A percentile compares a stretch with the other conserved stretches of the same genome.
phyloP scores from a whole-genome alignment of 2,329 filamentous ascomycete species.

The Talaromyces amestolkiae region DNA sequence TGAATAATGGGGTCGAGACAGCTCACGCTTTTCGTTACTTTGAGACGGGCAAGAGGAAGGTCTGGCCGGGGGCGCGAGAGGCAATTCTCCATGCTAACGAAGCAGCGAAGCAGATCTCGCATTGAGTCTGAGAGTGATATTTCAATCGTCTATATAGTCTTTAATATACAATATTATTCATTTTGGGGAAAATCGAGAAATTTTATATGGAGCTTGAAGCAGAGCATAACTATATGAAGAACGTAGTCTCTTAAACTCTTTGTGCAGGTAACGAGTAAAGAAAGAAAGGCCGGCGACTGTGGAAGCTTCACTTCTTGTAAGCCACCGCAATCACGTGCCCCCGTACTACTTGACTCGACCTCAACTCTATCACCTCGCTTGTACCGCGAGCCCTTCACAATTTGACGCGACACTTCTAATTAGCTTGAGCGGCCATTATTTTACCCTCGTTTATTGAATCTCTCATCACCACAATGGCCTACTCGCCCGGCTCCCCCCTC shows the following conservation, averaged over 20 bases:
- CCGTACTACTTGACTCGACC: conserved; percentile 10
- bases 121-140: neutral
- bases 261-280: neutral
- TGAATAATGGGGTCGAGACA: conserved; percentile 43
- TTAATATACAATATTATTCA: neutral
- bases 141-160: neutral
- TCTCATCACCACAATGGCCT: conserved; percentile 39
- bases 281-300: neutral
- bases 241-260: neutral
- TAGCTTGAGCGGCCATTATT: neutral
- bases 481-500: conserved; percentile 62
- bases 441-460: too few species aligned
- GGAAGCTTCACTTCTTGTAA: conserved; percentile 17
- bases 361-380: neutral
- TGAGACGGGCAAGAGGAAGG: conserved; percentile 41
- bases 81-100: conserved; percentile 10
- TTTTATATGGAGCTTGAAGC: too few species aligned
- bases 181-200: too few species aligned
- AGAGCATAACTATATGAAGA: neutral
- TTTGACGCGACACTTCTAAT: neutral
- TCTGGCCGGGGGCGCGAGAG: conserved; percentile 41
- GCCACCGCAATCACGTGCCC: conserved; percentile 14
- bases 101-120: neutral
- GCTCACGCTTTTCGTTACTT: conserved; percentile 45
- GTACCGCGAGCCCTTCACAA: neutral